These are phyloP conservation scores for Fomitopsis betulina DNA, from an alignment of 1,284 basidiomycete genomes.

Conservation along the genomic window DNA sequence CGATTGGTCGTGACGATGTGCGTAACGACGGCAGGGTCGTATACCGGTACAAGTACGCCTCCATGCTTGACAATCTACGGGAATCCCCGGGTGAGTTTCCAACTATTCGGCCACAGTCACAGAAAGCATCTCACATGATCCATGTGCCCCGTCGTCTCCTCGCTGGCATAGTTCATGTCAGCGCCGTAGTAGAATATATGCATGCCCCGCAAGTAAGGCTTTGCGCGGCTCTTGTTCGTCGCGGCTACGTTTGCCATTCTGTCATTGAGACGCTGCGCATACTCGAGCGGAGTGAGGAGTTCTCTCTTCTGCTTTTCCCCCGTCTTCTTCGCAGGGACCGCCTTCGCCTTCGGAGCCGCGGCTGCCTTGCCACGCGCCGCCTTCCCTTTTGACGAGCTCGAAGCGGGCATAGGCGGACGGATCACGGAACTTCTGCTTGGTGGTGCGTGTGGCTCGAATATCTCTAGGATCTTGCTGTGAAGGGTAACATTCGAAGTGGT, in stretches of 20 bases:
- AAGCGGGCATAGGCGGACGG: slow-evolving; percentile 5
- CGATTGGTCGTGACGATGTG: slow-evolving; percentile 56
- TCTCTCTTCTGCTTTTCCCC: slow-evolving; percentile 25
- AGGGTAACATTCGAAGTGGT: neutral
- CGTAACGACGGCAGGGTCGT: slow-evolving; percentile 49
- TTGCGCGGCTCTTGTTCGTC: slow-evolving; percentile 26
- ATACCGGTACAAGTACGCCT: slow-evolving; percentile 49
- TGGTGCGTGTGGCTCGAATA: slow-evolving; percentile 4
- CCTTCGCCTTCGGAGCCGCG: slow-evolving; percentile 11
- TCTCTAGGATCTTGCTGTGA: neutral
- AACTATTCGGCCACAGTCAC: neutral
- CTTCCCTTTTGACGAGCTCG: neutral
- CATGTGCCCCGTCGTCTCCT: slow-evolving; percentile 51
- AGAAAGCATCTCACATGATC: slow-evolving; percentile 37
- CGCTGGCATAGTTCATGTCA: slow-evolving; percentile 48
- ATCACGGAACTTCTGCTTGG: slow-evolving; percentile 14
- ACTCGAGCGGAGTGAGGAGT: slow-evolving; percentile 33
- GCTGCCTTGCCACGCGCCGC: slow-evolving; percentile 8
- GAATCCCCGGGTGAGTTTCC: neutral
- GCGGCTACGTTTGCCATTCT: slow-evolving; percentile 14
- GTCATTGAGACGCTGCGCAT: slow-evolving; percentile 32
- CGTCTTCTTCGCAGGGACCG: slow-evolving; percentile 12
- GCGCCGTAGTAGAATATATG: slow-evolving; percentile 55
- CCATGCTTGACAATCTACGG: slow-evolving; percentile 55
- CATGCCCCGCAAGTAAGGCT: slow-evolving; percentile 37